Conservation (phyloP, 208 protist species). For the Trypanosoma platydactyli region DNA sequence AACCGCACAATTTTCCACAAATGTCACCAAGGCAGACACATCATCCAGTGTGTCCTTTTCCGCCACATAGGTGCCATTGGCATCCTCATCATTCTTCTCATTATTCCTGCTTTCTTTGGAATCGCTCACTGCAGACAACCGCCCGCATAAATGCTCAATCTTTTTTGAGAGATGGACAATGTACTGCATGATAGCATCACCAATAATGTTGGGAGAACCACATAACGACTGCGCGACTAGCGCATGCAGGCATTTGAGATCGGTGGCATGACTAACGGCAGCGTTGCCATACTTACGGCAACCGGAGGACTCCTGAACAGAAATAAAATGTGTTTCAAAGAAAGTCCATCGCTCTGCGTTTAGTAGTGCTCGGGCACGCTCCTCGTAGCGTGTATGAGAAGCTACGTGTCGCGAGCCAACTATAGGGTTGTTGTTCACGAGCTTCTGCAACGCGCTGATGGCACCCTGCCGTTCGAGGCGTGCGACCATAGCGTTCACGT, state of each 20-base stretch:
- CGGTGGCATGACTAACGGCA: slow-evolving; percentile 62
- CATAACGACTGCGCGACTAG: slow-evolving; percentile 72
- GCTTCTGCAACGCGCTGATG: slow-evolving; percentile 35
- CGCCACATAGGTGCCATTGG: neutral
- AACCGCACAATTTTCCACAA: slow-evolving; percentile 15
- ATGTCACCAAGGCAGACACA: slow-evolving; percentile 22
- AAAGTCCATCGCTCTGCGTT: slow-evolving; percentile 59
- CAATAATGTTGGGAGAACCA: slow-evolving; percentile 63
- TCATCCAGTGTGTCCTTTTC: slow-evolving; percentile 25
- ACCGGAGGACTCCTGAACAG: neutral
- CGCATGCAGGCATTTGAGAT: slow-evolving; percentile 90
- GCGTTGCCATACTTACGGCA: slow-evolving; percentile 79
- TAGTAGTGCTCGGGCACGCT: slow-evolving; percentile 43
- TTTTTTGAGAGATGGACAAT: slow-evolving; percentile 42
- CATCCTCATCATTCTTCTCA: neutral
- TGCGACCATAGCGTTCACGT: slow-evolving; percentile 78
- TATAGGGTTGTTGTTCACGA: slow-evolving; percentile 28
- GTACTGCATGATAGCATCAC: slow-evolving; percentile 57
- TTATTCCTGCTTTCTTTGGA: neutral
- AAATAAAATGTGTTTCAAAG: slow-evolving; percentile 63
- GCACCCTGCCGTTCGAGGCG: slow-evolving; percentile 64
- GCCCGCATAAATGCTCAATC: neutral
- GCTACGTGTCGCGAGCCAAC: slow-evolving; percentile 39
- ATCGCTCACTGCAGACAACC: neutral
- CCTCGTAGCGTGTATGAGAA: slow-evolving; percentile 58